Base-by-base conservation (phyloP, 179 eudicot genomes). In the Dionaea muscipula region DNA sequence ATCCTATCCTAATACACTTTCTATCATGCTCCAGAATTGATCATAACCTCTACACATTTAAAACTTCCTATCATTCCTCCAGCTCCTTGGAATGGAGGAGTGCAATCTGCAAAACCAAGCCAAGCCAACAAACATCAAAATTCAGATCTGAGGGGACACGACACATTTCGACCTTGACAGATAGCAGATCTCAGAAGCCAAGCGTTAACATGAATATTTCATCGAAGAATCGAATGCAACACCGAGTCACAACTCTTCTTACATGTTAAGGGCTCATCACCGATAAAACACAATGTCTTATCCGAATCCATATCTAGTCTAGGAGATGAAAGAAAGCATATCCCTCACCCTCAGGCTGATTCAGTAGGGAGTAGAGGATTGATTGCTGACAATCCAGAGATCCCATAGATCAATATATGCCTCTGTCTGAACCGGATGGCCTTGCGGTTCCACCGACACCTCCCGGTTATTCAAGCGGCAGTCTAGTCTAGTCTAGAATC, bases 101-200 rank as follows among this genome's bases (percentile, higher is more conserved):
- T n/a, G n/a, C n/a, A n/a, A n/a, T n/a, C n/a, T n/a, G n/a, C n/a
- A n/a, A n/a, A n/a, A n/a, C n/a, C n/a, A n/a, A n/a, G n/a, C n/a
- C n/a, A n/a, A n/a, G n/a, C n/a, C n/a, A n/a, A n/a, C n/a, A n/a
- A n/a, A n/a, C n/a, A n/a, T n/a, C n/a, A n/a, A n/a, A n/a, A n/a
- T n/a, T n/a, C n/a, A n/a, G n/a, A n/a, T n/a, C n/a, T n/a, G n/a
- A n/a, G n/a, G n/a, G n/a, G n/a, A n/a, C n/a, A n/a, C n/a, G n/a
- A n/a, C n/a, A n/a, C n/a, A n/a, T n/a, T n/a, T n/a, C n/a, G n/a
- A n/a, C n/a, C n/a, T n/a, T n/a, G n/a, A n/a, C n/a, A n/a, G n/a
- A n/a, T n/a, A n/a, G n/a, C n/a, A 22, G 25, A 26, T 64, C 79
- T 74, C 79, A 79, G 79, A 79, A 79, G 84, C 81, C 84, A 79